A percentile compares a stretch with the other conserved stretches of the same genome.
Conservation (phyloP, 2,329 filamentous ascomycete genomes). For the Cytospora mali region DNA sequence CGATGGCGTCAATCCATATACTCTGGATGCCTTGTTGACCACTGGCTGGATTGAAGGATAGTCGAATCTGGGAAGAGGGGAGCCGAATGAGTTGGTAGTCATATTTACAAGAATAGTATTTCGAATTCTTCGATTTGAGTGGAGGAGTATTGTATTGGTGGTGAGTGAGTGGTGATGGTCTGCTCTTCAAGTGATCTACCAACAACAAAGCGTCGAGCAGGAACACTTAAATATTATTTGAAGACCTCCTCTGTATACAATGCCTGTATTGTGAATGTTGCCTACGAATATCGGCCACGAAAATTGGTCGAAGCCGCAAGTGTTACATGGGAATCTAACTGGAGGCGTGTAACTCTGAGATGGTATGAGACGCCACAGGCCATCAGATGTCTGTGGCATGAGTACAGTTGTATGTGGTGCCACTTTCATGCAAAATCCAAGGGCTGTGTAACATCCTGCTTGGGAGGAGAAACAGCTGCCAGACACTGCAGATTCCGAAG, state of each 20-base stretch:
- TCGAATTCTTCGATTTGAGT: neutral
- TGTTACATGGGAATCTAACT: slow-evolving; percentile 13
- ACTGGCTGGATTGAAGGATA: slow-evolving; percentile 26
- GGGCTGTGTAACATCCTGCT: slow-evolving; percentile 22
- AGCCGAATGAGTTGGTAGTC: slow-evolving; percentile 29
- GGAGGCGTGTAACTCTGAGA: slow-evolving; percentile 12
- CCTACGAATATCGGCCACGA: neutral
- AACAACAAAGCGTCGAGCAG: slow-evolving; percentile 16
- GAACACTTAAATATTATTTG: slow-evolving; percentile 27
- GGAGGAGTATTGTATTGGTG: neutral
- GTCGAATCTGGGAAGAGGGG: slow-evolving; percentile 27
- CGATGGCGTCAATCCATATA: slow-evolving; percentile 19
- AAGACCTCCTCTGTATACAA: neutral
- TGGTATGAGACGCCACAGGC: slow-evolving; percentile 25
- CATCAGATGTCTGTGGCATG: slow-evolving; percentile 27
- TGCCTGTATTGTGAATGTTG: neutral
- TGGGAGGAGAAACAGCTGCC: neutral
- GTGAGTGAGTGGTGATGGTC: slow-evolving; percentile 25
- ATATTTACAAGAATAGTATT: slow-evolving; percentile 8
- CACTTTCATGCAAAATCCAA: slow-evolving; percentile 11
- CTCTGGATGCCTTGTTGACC: slow-evolving; percentile 20
- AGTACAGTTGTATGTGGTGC: slow-evolving; percentile 22
- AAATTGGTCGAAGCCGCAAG: neutral
- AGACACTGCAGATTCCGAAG: slow-evolving; percentile 1
- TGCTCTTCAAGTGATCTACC: slow-evolving; percentile 13